A percentile compares a stretch with the other conserved stretches of the same genome.
Conservation (phyloP, 306 rosid genomes). For the Trichosanthes cucumerina region DNA sequence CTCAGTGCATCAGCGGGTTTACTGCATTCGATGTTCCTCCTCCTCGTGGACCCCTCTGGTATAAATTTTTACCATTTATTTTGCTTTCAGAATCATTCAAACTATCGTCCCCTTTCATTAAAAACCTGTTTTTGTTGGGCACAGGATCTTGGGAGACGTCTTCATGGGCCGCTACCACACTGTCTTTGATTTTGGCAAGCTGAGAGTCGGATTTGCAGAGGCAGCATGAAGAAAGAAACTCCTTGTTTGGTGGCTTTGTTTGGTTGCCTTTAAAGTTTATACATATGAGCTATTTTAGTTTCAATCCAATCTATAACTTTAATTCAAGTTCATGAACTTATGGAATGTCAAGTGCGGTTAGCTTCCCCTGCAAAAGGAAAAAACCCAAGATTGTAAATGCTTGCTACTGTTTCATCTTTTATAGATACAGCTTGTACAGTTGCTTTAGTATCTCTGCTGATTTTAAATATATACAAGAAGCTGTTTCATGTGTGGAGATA, state of each 20-base stretch:
- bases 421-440: not conserved
- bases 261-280: not conserved
- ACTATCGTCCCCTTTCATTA: not conserved
- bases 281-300: not conserved
- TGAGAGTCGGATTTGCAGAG: constrained; percentile 76
- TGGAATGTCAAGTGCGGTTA: not conserved
- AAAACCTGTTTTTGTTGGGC: constrained; percentile 14
- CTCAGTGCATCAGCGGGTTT: constrained; percentile 91
- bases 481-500: not conserved
- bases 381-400: not conserved
- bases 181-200: constrained; percentile 61
- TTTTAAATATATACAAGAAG: too few relatives aligned
- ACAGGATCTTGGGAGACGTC: constrained; percentile 89
- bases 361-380: not conserved
- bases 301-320: not conserved
- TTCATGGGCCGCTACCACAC: constrained; percentile 96
- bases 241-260: not conserved
- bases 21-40: constrained; percentile 68
- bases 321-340: not conserved
- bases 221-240: constrained; percentile 43
- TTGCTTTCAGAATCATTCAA: not conserved
- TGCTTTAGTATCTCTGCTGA: not conserved
- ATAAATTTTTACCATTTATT: constrained; percentile 11
- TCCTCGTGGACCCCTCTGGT: constrained; percentile 95
- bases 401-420: not conserved